Evolutionary conservation across 2,329 filamentous ascomycete genomes (phyloP).

Genomic region (Clonostachys chloroleuca): DNA sequence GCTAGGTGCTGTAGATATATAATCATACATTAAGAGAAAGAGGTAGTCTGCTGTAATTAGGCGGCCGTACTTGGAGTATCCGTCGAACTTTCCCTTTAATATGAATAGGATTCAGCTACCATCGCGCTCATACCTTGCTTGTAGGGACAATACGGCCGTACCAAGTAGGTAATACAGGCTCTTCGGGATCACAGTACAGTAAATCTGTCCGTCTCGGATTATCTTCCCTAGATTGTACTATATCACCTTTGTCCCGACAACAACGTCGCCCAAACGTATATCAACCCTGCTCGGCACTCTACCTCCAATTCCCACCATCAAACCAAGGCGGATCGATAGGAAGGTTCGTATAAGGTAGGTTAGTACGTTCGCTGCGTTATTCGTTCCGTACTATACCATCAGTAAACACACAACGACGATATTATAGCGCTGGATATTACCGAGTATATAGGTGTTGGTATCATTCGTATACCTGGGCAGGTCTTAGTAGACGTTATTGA

Average conservation of each 20-base stretch:
- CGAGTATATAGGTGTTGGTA: conserved; percentile 7
- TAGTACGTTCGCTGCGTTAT: conserved; percentile 5
- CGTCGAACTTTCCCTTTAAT: neutral
- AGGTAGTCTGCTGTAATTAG: conserved; percentile 5
- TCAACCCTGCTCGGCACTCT: conserved; percentile 10
- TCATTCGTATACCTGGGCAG: neutral
- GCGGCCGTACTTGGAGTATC: conserved; percentile 7
- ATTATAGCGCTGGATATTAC: conserved; percentile 7
- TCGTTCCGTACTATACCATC: conserved; percentile 6
- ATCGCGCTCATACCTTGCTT: neutral
- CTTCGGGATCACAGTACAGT: neutral
- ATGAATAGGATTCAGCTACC: neutral
- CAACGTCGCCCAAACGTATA: conserved; percentile 11
- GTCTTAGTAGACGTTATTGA: conserved; percentile 6
- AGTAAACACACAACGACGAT: conserved; percentile 9
- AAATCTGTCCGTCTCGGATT: neutral
- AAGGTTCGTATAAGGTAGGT: conserved; percentile 7
- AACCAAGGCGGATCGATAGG: conserved; percentile 1
- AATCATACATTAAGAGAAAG: neutral
- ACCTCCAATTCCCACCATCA: conserved; percentile 19
- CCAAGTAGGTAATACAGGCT: neutral
- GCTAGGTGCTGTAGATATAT: neutral
- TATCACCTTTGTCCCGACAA: conserved; percentile 11
- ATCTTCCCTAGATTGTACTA: conserved; percentile 12
- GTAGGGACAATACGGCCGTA: conserved; percentile 4